These are phyloP conservation scores for Straminergon stramineum DNA, from an alignment of 225 moss, liverwort and hornwort genomes.

Conservation along the genomic window DNA sequence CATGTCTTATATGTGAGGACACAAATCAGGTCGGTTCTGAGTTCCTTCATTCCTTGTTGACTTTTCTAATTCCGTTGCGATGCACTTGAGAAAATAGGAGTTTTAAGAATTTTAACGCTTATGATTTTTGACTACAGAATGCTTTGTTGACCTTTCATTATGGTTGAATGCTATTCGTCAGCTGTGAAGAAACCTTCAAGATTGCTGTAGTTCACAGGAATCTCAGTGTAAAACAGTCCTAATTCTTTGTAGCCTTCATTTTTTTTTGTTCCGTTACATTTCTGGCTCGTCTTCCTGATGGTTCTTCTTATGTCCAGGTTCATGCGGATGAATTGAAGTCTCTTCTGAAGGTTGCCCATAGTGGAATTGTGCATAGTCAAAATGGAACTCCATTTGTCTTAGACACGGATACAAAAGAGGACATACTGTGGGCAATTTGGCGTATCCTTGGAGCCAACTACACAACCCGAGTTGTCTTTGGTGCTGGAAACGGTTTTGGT, in stretches of 20 bases:
- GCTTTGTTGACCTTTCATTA: neutral
- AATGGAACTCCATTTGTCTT: conserved; percentile 41
- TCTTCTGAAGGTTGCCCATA: conserved; percentile 53
- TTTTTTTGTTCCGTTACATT: neutral
- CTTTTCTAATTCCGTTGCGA: neutral
- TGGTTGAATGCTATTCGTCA: neutral
- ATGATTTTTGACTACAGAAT: neutral
- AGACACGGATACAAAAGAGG: conserved; percentile 50
- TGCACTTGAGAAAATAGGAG: neutral
- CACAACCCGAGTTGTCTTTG: conserved; percentile 55
- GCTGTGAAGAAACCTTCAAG: neutral
- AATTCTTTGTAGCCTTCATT: neutral
- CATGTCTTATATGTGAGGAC: conserved; percentile 80
- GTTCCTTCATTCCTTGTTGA: neutral
- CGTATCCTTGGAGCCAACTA: conserved; percentile 59
- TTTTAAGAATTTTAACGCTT: neutral
- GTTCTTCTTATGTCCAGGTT: conserved; percentile 32
- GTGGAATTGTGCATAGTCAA: conserved; percentile 32
- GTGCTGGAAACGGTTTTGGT: conserved; percentile 66
- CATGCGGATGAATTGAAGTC: conserved; percentile 65
- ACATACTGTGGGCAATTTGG: conserved; percentile 74
- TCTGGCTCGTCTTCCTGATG: neutral
- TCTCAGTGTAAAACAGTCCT: neutral
- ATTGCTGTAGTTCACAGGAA: neutral
- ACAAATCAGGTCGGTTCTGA: conserved; percentile 41